Conservation (phyloP, 1,139 yeast genomes). For the Blastobotrys indianensis region DNA sequence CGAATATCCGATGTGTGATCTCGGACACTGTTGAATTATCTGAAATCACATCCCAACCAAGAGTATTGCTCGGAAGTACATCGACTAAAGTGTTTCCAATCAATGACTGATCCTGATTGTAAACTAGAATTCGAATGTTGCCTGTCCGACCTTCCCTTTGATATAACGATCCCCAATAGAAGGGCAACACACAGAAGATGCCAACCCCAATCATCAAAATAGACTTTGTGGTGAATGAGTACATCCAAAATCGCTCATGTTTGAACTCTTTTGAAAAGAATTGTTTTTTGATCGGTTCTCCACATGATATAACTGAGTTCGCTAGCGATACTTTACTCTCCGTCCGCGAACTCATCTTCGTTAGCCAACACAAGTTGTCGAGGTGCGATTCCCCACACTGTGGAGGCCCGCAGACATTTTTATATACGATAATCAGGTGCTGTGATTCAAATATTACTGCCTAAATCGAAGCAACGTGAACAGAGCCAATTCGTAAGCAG, state of each 20-base stretch:
- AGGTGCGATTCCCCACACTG: too few relatives aligned
- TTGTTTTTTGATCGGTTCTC: neutral
- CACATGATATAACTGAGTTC: too few relatives aligned
- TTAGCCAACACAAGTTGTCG: too few relatives aligned
- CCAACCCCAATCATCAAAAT: constrained; percentile 6
- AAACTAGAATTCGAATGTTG: constrained; percentile 44
- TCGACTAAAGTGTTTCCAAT: constrained; percentile 36
- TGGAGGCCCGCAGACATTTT: too few relatives aligned
- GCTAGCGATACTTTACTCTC: too few relatives aligned
- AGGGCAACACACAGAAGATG: constrained; percentile 37
- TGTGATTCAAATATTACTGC: too few relatives aligned
- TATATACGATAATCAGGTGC: too few relatives aligned
- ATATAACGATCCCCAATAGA: constrained; percentile 59
- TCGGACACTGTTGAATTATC: constrained; percentile 17
- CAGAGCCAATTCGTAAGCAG: too few relatives aligned
- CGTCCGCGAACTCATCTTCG: too few relatives aligned
- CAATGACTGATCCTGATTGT: constrained; percentile 39
- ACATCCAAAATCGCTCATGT: constrained; percentile 1
- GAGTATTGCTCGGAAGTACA: constrained; percentile 20
- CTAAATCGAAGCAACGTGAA: too few relatives aligned
- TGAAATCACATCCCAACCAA: constrained; percentile 31
- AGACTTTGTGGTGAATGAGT: neutral
- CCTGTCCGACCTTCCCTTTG: constrained; percentile 36
- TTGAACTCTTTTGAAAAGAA: neutral
- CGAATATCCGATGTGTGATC: constrained; percentile 15